phyloP scores from a whole-genome alignment of 371 early-diverging fungal genomes.

The Actinomucor elegans region DNA sequence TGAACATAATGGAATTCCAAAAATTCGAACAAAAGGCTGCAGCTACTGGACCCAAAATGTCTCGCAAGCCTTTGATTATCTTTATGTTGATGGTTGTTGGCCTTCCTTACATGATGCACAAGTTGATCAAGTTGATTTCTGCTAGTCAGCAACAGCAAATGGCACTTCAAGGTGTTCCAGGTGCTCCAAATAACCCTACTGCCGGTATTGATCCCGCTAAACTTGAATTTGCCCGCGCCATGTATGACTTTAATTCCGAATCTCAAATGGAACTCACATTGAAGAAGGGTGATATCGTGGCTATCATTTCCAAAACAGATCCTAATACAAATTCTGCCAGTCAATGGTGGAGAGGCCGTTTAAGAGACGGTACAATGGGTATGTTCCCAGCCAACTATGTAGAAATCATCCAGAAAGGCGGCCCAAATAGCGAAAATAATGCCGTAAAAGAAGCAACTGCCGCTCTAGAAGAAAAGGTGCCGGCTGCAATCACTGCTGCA shows the following conservation, averaged over 20 bases:
- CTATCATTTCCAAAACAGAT: conserved; percentile 75
- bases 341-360: conserved; percentile 92
- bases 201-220: conserved; percentile 43
- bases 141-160: conserved; percentile 30
- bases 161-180: conserved; percentile 7
- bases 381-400: conserved; percentile 93
- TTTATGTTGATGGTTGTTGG: conserved; percentile 88
- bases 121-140: conserved; percentile 73
- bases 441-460: background rate
- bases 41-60: conserved; percentile 42
- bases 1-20: conserved; percentile 70
- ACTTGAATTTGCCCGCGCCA: conserved; percentile 86
- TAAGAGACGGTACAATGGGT: conserved; percentile 82
- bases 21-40: conserved; percentile 50
- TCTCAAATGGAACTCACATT: conserved; percentile 78
- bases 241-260: conserved; percentile 82
- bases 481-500: background rate
- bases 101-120: conserved; percentile 91
- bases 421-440: background rate
- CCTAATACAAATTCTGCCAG: conserved; percentile 68
- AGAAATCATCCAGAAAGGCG: conserved; percentile 34
- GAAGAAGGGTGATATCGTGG: conserved; percentile 84
- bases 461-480: background rate
- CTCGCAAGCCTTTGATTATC: conserved; percentile 75
- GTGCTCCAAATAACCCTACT: background rate